A percentile compares a stretch with the other conserved stretches of the same genome.
Evolutionary conservation across 2,329 filamentous ascomycete genomes (phyloP).

Genomic region (Neonectria magnoliae): DNA sequence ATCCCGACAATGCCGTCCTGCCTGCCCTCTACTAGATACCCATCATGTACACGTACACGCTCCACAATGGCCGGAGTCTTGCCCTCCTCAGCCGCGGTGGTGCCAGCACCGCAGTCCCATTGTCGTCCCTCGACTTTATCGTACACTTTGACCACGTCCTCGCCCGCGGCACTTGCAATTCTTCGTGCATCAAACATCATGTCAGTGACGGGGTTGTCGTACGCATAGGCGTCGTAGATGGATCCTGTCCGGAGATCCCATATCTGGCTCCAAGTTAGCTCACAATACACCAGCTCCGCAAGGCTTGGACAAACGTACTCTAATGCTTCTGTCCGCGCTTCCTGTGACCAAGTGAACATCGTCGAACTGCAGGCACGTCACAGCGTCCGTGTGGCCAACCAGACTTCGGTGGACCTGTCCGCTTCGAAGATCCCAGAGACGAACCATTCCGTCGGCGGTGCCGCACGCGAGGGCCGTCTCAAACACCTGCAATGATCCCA

Average conservation of each 20-base stretch:
- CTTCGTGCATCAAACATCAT: conserved; percentile 97
- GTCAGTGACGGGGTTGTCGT: conserved; percentile 88
- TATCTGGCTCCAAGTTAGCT: conserved; percentile 70
- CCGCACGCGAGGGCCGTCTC: conserved; percentile 95
- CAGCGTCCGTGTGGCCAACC: conserved; percentile 93
- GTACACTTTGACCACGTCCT: conserved; percentile 96
- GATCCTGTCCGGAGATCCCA: conserved; percentile 98
- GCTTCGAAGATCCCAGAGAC: conserved; percentile 94
- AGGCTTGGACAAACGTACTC: conserved; percentile 70
- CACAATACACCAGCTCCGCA: neutral
- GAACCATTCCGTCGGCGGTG: conserved; percentile 96
- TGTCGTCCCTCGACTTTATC: conserved; percentile 96
- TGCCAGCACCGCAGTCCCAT: conserved; percentile 94
- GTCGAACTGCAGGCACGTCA: conserved; percentile 95
- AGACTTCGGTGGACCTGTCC: conserved; percentile 97
- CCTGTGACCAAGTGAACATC: conserved; percentile 95
- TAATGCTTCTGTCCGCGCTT: conserved; percentile 89
- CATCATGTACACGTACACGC: conserved; percentile 89
- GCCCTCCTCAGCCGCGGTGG: conserved; percentile 72
- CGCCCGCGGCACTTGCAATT: conserved; percentile 89
- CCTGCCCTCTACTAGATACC: conserved; percentile 91
- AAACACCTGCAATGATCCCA: conserved; percentile 94
- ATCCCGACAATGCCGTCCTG: conserved; percentile 88
- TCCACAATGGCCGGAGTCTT: conserved; percentile 78
- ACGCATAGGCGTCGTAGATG: conserved; percentile 95